phyloP scores from a whole-genome alignment of 2,329 filamentous ascomycete genomes.

The Chalaropsis ovoidea region DNA sequence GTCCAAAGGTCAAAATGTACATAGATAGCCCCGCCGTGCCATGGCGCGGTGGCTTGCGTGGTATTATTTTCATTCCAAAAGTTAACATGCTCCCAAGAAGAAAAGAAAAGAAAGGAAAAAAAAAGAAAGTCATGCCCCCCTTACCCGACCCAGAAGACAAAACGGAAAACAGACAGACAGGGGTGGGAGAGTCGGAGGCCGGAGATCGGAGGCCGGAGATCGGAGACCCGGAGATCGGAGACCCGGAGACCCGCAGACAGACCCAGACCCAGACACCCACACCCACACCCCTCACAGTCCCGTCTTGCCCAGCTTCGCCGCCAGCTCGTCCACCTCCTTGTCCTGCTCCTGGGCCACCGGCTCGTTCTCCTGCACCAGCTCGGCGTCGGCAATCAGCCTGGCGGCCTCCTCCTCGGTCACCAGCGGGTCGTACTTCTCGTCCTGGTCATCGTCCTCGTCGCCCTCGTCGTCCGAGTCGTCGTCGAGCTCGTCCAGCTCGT shows the following conservation, averaged over 20 bases:
- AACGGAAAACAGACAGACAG: neutral
- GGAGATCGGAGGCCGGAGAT: no score
- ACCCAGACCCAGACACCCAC: neutral
- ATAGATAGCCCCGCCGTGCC: neutral
- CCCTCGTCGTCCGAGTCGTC: conserved; percentile 58
- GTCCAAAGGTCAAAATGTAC: neutral
- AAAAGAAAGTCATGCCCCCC: neutral
- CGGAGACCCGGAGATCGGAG: no score
- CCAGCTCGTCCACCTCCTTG: conserved; percentile 70
- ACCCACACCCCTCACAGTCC: conserved; percentile 35
- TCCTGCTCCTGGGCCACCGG: conserved; percentile 62
- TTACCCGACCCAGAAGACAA: neutral
- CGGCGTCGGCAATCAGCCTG: conserved; percentile 55
- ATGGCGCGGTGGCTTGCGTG: neutral
- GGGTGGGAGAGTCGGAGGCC: no score
- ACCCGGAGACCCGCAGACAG: no score
- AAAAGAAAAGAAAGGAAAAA: neutral
- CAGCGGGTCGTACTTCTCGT: conserved; percentile 48
- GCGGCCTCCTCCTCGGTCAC: conserved; percentile 56
- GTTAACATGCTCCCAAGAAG: conserved; percentile 2
- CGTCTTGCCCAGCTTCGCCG: conserved; percentile 65
- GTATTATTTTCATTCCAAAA: conserved; percentile 24
- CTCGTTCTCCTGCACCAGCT: conserved; percentile 61
- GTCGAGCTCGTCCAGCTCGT: conserved; percentile 77
- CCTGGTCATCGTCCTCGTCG: conserved; percentile 58